phyloP scores from a whole-genome alignment of 306 rosid genomes.

The Morella rubra region DNA sequence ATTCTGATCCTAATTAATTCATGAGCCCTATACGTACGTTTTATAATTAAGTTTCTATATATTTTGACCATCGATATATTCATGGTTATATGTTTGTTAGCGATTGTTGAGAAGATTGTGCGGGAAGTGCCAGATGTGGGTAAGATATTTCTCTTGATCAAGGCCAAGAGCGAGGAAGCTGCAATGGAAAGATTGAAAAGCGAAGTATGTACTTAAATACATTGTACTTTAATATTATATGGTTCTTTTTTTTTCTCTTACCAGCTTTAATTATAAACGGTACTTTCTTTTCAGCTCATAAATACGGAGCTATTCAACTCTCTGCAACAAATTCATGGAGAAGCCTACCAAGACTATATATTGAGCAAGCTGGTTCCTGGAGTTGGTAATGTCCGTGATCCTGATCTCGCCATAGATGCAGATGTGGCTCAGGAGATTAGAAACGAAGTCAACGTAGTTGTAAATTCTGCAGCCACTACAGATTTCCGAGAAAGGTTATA shows the following conservation, averaged over 20 bases:
- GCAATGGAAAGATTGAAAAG: slow-evolving; percentile 45
- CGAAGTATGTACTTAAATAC: slow-evolving; percentile 32
- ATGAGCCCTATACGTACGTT: no score
- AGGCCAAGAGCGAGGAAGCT: slow-evolving; percentile 53
- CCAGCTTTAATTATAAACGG: background rate
- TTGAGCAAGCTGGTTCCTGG: slow-evolving; percentile 47
- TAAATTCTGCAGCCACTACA: slow-evolving; percentile 57
- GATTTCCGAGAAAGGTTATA: slow-evolving; percentile 52
- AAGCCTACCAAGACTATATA: slow-evolving; percentile 45
- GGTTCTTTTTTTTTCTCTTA: background rate
- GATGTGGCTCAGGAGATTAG: slow-evolving; percentile 27
- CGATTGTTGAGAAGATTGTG: slow-evolving; percentile 53
- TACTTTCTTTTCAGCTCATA: slow-evolving; percentile 31
- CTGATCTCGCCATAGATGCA: slow-evolving; percentile 45
- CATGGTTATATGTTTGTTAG: slow-evolving; percentile 13
- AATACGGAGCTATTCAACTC: slow-evolving; percentile 42
- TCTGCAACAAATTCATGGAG: slow-evolving; percentile 40
- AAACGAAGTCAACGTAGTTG: slow-evolving; percentile 45
- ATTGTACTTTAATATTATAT: no score
- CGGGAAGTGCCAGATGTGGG: slow-evolving; percentile 51
- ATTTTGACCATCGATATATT: background rate
- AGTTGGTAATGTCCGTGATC: slow-evolving; percentile 47
- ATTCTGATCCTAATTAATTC: no score
- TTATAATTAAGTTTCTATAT: no score
- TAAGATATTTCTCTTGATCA: slow-evolving; percentile 52